Evolutionary conservation across 2,329 filamentous ascomycete species (phyloP), one percentile per base, ranked within the genome.

Genomic region (Pseudogymnoascus sp.): DNA sequence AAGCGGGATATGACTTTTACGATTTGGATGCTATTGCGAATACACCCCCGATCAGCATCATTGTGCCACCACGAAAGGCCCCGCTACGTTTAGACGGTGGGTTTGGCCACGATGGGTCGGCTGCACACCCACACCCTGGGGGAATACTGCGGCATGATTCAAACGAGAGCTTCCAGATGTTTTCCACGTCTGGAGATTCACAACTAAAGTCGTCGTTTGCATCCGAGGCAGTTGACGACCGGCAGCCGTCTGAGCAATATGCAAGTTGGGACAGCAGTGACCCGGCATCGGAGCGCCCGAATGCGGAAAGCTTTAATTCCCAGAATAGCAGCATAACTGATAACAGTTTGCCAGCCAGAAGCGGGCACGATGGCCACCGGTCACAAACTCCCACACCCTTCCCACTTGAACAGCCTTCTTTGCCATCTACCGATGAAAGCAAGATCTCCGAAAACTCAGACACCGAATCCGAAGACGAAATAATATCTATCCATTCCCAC

Each of bases 1-100:
- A 70, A 1, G 84, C 86, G 65, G 84, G 84, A 0, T 86, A 87
- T 66, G 84, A 87, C 70, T 87, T 87, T 67, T 86, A 86, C 68
- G 84, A 84, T 66, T 74, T 83, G 29, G 83, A 84, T n/a, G 79
- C 72, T 65, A 63, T 70, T 76, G 29, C 71, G 81, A 39, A 17
- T 17, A 61, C 73, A 74, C 58, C 75, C 47, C 81, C 80, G 5
- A 80, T 84, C 54, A 81, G 85, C 63, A 79, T 84, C 58, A 81
- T 59, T 39, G 57, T 40, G 24, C 57, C 57, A 39, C 33, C 57
- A 26, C 35, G 37, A 15, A 59, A 40, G 15, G 47, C 47, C 7
- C 47, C 47, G 3, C 8, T 63, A 63, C 10, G 74, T 66, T 9
- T 33, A 11, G 47, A 66, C 68, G 0, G 29, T 31, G 47, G n/a